Base-by-base conservation (phyloP, 2,329 filamentous ascomycete species). In the Colletotrichum simmondsii region DNA sequence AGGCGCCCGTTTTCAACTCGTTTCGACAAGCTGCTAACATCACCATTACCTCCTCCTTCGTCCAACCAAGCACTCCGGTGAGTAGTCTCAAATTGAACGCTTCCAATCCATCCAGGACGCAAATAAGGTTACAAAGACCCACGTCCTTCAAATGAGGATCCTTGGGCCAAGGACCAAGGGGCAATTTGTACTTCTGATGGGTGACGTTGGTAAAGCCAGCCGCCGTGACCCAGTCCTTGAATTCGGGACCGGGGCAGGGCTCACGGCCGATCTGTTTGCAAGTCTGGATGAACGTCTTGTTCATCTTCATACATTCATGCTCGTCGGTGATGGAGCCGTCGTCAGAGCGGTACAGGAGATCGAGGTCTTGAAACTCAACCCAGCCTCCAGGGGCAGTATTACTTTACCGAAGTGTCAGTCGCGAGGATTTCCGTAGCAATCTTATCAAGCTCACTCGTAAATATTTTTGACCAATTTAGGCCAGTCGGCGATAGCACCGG, bases 131-230 rank as follows among this genome's bases (percentile, higher is more conserved):
- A 32, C 32, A 59, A 8, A 57, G 57, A 30, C 76, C 75, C 11
- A 78, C 32, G n/a, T 79, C 74, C 30, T 78, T 78, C 35, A 49
- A 68, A 24, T 76, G 74, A 5, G 74, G 42, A 49, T 49, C 42
- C 42, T 49, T 49, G 42, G 42, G 42, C 42, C 42, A 49, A 49
- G 42, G 3, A 66, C 82, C 82, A 6, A 83, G 76, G 0, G 83
- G 83, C 49, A 81, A 77, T 70, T 81, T 83, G 67, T 80, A 81
- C 0, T 75, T 49, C 5, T 76, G 72, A 61, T 83, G 79, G 0
- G 75, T 78, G n/a, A 84, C 68, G 22, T 80, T 73, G 0, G 71
- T 58, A 65, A 86, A 87, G 0, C 85, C 85, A 2, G 79, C 77
- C 3, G 80, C 79, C 8, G 73, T 64, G 6, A 80, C 74, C 79